Conservation (phyloP, 1,284 basidiomycete genomes). For the Tylopilus sp. region DNA sequence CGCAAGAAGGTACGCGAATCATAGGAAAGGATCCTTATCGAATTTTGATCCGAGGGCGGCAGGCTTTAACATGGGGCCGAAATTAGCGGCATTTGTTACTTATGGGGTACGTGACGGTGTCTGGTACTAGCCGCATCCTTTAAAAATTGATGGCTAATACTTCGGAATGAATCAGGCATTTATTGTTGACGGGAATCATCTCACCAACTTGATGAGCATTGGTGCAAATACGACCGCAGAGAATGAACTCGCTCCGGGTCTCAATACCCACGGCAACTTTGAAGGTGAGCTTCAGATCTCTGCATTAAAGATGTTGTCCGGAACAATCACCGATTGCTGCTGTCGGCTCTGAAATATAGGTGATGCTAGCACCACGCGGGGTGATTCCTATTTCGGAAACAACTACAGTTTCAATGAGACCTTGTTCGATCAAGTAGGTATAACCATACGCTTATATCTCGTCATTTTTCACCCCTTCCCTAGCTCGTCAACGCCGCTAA, state of each 20-base stretch:
- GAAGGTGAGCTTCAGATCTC: constrained; percentile 31
- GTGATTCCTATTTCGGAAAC: too few species aligned
- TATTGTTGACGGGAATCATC: constrained; percentile 37
- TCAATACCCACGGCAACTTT: constrained; percentile 35
- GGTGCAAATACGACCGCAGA: constrained; percentile 36
- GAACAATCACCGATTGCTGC: too few species aligned
- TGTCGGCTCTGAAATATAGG: too few species aligned
- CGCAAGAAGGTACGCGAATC: constrained; percentile 28
- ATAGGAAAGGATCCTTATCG: neutral
- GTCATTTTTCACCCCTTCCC: too few species aligned
- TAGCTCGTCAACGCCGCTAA: too few species aligned
- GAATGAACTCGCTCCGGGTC: constrained; percentile 21
- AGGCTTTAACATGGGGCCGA: constrained; percentile 42
- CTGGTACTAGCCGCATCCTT: too few species aligned
- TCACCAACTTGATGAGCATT: constrained; percentile 42
- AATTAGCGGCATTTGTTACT: constrained; percentile 27
- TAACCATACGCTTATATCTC: too few species aligned
- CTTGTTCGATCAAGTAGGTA: too few species aligned
- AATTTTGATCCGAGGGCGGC: neutral
- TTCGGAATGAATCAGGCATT: constrained; percentile 26
- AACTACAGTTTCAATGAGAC: too few species aligned
- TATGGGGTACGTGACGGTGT: too few species aligned
- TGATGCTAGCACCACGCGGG: too few species aligned
- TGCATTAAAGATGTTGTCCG: neutral
- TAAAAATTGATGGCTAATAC: too few species aligned